Percentiles rank a stretch among this genome's conserved stretches.
Conservation (phyloP, 2,329 filamentous ascomycete species). For the Celoporthe dispersa region DNA sequence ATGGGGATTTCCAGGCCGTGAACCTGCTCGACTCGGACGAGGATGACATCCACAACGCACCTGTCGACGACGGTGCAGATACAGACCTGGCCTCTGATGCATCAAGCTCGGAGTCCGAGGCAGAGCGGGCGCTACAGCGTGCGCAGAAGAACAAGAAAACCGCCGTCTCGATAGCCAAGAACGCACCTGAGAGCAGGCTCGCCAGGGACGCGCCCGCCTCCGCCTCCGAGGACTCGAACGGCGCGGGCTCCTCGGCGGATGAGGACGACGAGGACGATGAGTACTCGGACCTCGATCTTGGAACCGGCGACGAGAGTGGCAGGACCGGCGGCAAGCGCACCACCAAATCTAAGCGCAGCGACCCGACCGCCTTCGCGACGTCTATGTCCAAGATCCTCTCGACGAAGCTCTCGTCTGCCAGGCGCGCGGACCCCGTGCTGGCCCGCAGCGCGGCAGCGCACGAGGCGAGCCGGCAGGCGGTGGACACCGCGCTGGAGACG, state of each 20-base stretch:
- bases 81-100: slow-evolving; percentile 35
- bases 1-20: slow-evolving; percentile 53
- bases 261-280: slow-evolving; percentile 41
- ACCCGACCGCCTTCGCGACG: slow-evolving; percentile 87
- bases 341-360: slow-evolving; percentile 81
- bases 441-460: slow-evolving; percentile 78
- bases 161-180: slow-evolving; percentile 32
- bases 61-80: slow-evolving; percentile 52
- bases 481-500: slow-evolving; percentile 78
- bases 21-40: slow-evolving; percentile 60
- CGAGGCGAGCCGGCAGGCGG: slow-evolving; percentile 71
- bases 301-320: slow-evolving; percentile 39
- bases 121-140: slow-evolving; percentile 37
- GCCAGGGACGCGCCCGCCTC: slow-evolving; percentile 37
- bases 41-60: slow-evolving; percentile 60
- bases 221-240: slow-evolving; percentile 19
- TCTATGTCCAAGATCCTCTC: slow-evolving; percentile 92
- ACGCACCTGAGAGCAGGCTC: slow-evolving; percentile 35
- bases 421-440: slow-evolving; percentile 88
- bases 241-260: slow-evolving; percentile 24
- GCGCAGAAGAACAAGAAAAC: slow-evolving; percentile 30
- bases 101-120: slow-evolving; percentile 43
- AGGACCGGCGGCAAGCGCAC: slow-evolving; percentile 36
- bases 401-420: slow-evolving; percentile 82
- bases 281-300: slow-evolving; percentile 45